Base-by-base conservation (phyloP, 371 early-diverging fungal genomes). In the Apophysomyces sp. region DNA sequence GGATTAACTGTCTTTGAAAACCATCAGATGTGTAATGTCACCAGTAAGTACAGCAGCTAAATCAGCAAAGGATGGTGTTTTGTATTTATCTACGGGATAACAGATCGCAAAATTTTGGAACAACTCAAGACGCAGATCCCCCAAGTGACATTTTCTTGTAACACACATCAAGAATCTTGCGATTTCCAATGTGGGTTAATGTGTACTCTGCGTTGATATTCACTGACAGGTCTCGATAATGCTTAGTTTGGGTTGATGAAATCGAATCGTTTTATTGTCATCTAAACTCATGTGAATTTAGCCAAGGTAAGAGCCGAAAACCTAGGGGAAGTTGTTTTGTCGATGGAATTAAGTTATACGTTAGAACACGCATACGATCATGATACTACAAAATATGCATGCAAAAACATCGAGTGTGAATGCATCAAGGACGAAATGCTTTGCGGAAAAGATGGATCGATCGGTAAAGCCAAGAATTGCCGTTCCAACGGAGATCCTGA, bases 1-100 rank as follows among this genome's bases (percentile, higher is more conserved):
- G 88, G 93, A 21, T 57, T 88, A 51, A 88, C 92, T 2, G 92
- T 94, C 8, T 78, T 83, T 52, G 85, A 88, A 55, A 93, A 91
- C 63, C 86, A 88, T 61, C 88, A 94, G 61, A 90, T 91, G 76
- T 96, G 97, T 80, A 86, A 91, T 71, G 92, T 96, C 4, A 94
- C 92, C 29, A 96, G 93, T 92, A 80, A 71, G 86, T 76, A 8
- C 3, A 3, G n/a, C 16, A 1, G 9, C 13, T 13, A 18, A 15
- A 11, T 15, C 4, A 26, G 21, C 4, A 12, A 29, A n/a, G 4
- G n/a, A 1, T 15, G 24, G 24, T 21, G 5, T 21, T 18, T 30
- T 26, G 13, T 27, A 39, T 18, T 31, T 61, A 78, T n/a, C 5
- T 34, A 13, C 13, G 2, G 8, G 16, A 16, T 7, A 44, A 18